Evolutionary conservation across 805 yeast species (phyloP), one percentile per base, ranked within the genome.

Genomic region (Danielozyma ontarioensis): DNA sequence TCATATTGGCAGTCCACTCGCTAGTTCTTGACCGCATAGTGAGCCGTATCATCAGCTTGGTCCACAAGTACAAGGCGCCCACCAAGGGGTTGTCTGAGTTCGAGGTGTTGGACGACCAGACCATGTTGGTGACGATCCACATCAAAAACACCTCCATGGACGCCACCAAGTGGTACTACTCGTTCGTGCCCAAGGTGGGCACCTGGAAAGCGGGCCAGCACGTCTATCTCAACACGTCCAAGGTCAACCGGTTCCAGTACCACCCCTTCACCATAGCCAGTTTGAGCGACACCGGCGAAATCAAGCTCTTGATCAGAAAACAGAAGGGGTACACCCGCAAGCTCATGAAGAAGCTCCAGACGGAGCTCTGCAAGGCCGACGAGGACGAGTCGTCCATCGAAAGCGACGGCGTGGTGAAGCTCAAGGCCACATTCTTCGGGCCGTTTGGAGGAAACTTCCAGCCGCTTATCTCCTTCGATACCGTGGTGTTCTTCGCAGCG

Each of bases 181-280:
- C 25, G 4, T 42, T 57, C 19, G 45, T 61, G 17, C 73, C 73
- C 3, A 51, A 55, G n/a, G 41, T 57, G 14, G 57, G 65, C 14
- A 53, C 54, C 13, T 71, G 77, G 77, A 55, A 55, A 32, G 62
- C 76, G 0, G 76, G 76, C 3, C 74, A 68, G 44, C 73, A 71
- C 43, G 57, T 70, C 10, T 56, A 52, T 25, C 46, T 71, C n/a
- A 65, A 57, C 31, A 69, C 71, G 5, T 46, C 59, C 4, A 57
- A 58, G 34, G 62, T 70, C 13, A 51, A 56, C 2, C 39, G 45
- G 5, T 44, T 65, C 27, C 73, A 69, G 39, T 56, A 54, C 39
- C 77, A 71, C 44, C 77, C 77, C 1, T 71, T 71, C 45, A 68
- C 76, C 3, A 65, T 70, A 31, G 47, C 67, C 3, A 61, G 68